Base-by-base conservation (phyloP, 345 rosid species). In the Brassica juncea region DNA sequence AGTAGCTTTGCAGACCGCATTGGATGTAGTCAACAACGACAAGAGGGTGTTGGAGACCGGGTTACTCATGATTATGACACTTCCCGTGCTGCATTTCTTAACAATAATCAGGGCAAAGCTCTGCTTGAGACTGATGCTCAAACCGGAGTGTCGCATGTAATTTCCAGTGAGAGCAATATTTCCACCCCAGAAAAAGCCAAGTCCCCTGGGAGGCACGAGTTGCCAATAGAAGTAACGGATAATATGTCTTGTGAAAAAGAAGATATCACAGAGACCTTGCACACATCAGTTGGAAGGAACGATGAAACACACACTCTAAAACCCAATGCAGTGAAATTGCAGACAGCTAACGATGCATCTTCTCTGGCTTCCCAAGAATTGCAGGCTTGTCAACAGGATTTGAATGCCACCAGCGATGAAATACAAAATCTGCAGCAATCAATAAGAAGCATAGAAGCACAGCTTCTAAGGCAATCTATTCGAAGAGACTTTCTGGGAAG, bases 401-500 rank as follows among this genome's bases (percentile, higher is more conserved):
- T 88, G 82, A 86, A 73, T 61, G 74, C 90, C 64, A 71, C 87
- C 74, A 90, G 81, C 75, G 78, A 74, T 79, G 94, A 91, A 27
- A 81, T 91, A 55, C 78, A 81, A 39, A 81, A 75, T 70, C 70
- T 90, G 78, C 89, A 95, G 84, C 85, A 85, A 70, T 86, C 86
- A 69, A 88, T 95, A 63, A 80, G 77, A 75, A 84, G 82, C 76
- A 75, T 84, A 66, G 93, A 90, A 66, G 83, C 81, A 21, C 92
- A 91, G 87, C 85, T 93, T 70, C 77, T 78, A 32, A 91, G 84
- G 80, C 84, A 85, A 76, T 86, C 96, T 62, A 62, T 89, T 42
- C 91, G 98, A 37, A 87, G 87, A 83, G 94, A 95, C 70, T 89
- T 89, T 85, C 78, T 93, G 88, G 99, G 99, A n/a, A 76, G 79